Evolutionary conservation across 768 basidiomycete species (phyloP).

Genomic region (Podaxis sp.): DNA sequence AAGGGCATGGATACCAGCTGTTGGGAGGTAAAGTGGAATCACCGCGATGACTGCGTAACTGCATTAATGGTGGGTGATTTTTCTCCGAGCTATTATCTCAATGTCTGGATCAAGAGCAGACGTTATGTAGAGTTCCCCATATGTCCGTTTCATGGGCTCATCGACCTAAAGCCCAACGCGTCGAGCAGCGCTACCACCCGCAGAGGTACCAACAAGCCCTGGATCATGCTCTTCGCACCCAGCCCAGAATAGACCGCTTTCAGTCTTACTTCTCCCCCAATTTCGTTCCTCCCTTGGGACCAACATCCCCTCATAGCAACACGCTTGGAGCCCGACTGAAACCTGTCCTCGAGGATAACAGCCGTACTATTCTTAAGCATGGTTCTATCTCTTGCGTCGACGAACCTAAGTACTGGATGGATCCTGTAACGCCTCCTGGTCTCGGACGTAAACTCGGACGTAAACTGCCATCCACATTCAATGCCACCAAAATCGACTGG

Average conservation of each 20-base stretch:
- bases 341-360: background rate
- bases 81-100: background rate
- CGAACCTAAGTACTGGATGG: background rate
- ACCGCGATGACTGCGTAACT: constrained; percentile 71
- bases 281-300: background rate
- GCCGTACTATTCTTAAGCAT: background rate
- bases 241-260: background rate
- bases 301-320: background rate
- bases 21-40: constrained; percentile 80
- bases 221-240: background rate
- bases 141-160: constrained; percentile 81
- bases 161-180: constrained; percentile 30
- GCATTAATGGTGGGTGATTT: constrained; percentile 58
- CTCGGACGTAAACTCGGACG: background rate
- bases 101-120: constrained; percentile 35
- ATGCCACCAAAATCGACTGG: constrained; percentile 24
- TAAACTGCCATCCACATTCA: background rate
- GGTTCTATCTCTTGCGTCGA: background rate
- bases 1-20: constrained; percentile 55
- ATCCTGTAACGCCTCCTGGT: constrained; percentile 1
- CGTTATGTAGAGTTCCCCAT: constrained; percentile 67
- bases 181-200: background rate
- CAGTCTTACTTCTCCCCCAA: background rate
- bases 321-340: background rate
- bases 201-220: background rate